A percentile compares a stretch with the other conserved stretches of the same genome.
These are phyloP conservation scores for Cladosporium colombiae DNA, from an alignment of 2,329 filamentous ascomycete species.

Conservation along the genomic window DNA sequence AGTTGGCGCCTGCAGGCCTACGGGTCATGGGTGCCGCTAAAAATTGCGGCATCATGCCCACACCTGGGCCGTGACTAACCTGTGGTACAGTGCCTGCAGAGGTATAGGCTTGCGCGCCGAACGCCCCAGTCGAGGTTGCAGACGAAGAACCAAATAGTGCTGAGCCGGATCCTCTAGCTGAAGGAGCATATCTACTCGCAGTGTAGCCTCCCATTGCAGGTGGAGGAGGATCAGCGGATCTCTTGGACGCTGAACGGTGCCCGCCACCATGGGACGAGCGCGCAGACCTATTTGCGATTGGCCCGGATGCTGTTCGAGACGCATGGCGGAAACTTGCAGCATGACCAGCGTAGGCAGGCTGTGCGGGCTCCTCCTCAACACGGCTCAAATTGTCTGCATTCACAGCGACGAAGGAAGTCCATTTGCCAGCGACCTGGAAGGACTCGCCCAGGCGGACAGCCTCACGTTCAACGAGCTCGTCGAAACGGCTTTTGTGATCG, in stretches of 20 bases:
- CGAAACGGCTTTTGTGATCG: constrained; percentile 53
- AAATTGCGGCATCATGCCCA: neutral
- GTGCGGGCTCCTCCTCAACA: neutral
- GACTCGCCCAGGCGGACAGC: constrained; percentile 65
- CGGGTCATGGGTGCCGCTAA: neutral
- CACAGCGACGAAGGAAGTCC: constrained; percentile 72
- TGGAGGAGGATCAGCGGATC: neutral
- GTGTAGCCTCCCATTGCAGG: neutral
- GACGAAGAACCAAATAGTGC: neutral
- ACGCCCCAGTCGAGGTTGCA: neutral
- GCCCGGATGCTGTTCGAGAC: neutral
- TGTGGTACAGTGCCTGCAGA: neutral
- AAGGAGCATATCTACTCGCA: neutral
- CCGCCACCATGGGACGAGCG: neutral
- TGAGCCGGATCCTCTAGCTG: neutral
- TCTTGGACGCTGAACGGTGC: too few species aligned
- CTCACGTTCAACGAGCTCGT: constrained; percentile 64
- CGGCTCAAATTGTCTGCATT: constrained; percentile 37
- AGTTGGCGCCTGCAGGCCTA: neutral
- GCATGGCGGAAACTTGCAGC: neutral
- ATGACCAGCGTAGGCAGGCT: neutral
- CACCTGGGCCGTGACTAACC: neutral
- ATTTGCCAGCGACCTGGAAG: constrained; percentile 69
- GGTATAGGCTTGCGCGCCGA: neutral
- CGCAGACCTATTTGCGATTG: neutral